phyloP scores from a whole-genome alignment of 108 stramenopile genomes.

The Skeletonema tropicum region DNA sequence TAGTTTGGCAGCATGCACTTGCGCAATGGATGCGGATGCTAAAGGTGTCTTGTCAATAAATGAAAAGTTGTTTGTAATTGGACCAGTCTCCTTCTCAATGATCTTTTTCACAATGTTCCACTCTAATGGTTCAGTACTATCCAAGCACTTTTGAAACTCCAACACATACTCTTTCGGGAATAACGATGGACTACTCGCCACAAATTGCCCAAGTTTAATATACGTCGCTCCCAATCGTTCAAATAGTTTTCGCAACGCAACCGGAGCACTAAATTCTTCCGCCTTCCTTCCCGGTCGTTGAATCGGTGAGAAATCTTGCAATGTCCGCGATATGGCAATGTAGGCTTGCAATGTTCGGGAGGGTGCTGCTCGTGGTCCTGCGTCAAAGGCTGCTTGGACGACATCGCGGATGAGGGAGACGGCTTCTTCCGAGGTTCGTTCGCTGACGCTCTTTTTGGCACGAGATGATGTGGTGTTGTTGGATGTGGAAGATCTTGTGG shows the following conservation, averaged over 20 bases:
- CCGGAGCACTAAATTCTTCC: slow-evolving; percentile 63
- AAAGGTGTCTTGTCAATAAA: slow-evolving; percentile 82
- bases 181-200: slow-evolving; percentile 92
- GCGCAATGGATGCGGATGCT: slow-evolving; percentile 92
- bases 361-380: slow-evolving; percentile 81
- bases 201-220: slow-evolving; percentile 95
- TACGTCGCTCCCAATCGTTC: slow-evolving; percentile 96
- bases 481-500: slow-evolving; percentile 12
- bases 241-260: slow-evolving; percentile 81
- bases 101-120: slow-evolving; percentile 81
- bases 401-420: slow-evolving; percentile 75
- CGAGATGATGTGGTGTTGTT: slow-evolving; percentile 24
- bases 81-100: slow-evolving; percentile 85
- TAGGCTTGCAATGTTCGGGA: slow-evolving; percentile 83
- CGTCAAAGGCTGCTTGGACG: slow-evolving; percentile 70
- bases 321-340: slow-evolving; percentile 67
- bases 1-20: slow-evolving; percentile 90
- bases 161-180: slow-evolving; percentile 94
- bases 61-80: slow-evolving; percentile 69
- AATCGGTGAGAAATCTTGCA: slow-evolving; percentile 65
- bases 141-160: slow-evolving; percentile 94
- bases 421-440: slow-evolving; percentile 76
- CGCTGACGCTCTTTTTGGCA: slow-evolving; percentile 61
- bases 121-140: slow-evolving; percentile 84
- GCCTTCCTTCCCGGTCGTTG: slow-evolving; percentile 43